Conservation (phyloP, 345 rosid genomes). For the Bruguiera sexangula region DNA sequence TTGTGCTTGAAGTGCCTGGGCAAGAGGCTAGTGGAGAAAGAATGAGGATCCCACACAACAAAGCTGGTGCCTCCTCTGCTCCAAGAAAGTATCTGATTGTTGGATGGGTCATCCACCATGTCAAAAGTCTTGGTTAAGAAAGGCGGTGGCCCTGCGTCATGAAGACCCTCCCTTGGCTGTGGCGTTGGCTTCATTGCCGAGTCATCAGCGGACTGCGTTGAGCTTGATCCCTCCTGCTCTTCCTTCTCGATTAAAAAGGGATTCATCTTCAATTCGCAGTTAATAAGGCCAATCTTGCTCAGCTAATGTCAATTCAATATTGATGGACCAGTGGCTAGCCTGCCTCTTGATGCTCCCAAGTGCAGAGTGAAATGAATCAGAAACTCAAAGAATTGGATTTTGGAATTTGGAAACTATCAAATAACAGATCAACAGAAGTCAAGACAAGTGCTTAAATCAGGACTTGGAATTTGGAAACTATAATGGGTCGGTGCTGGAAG, state of each 20-base stretch:
- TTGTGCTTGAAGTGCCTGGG: constrained; percentile 32
- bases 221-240: constrained; percentile 36
- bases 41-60: constrained; percentile 31
- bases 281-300: neutral
- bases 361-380: too few relatives aligned
- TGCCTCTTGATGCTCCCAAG: neutral
- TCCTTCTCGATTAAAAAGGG: constrained; percentile 39
- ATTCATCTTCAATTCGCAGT: constrained; percentile 34
- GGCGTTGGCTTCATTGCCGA: constrained; percentile 25
- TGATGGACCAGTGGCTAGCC: neutral
- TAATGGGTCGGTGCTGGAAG: neutral
- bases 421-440: too few relatives aligned
- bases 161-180: constrained; percentile 71
- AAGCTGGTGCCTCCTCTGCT: constrained; percentile 25
- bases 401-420: too few relatives aligned
- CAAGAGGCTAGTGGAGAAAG: constrained; percentile 24
- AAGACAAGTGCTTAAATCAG: too few relatives aligned
- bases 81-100: constrained; percentile 28
- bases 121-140: constrained; percentile 32
- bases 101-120: constrained; percentile 29
- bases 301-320: neutral
- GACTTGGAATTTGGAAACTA: neutral
- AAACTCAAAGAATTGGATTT: too few relatives aligned
- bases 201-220: constrained; percentile 19
- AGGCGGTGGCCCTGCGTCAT: constrained; percentile 45